A percentile compares a stretch with the other conserved stretches of the same genome.
phyloP scores from a whole-genome alignment of 768 basidiomycete species.

The Lentinula sp. region DNA sequence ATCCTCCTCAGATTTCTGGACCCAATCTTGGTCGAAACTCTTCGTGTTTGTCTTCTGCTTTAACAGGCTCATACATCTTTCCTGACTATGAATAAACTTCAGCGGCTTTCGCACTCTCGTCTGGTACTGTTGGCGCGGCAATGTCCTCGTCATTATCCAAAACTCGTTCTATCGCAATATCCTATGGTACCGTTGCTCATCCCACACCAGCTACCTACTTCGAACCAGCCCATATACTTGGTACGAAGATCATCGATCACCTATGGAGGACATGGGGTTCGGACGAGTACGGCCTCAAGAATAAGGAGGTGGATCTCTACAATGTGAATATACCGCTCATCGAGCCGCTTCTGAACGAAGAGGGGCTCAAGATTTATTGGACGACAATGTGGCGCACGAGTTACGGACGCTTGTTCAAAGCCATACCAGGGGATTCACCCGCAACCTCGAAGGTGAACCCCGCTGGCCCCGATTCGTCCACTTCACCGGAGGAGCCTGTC shows the following conservation, averaged over 20 bases:
- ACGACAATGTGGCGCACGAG: conserved; percentile 82
- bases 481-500: conserved; percentile 12
- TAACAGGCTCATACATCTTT: neutral
- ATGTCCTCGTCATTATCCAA: conserved; percentile 71
- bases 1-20: conserved; percentile 59
- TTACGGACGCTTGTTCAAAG: conserved; percentile 77
- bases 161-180: conserved; percentile 77
- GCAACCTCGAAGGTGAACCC: conserved; percentile 21
- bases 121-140: conserved; percentile 90
- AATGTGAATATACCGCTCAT: conserved; percentile 86
- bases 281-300: conserved; percentile 51
- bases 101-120: conserved; percentile 87
- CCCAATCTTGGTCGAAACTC: conserved; percentile 85
- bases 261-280: conserved; percentile 85
- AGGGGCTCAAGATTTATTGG: conserved; percentile 68
- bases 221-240: conserved; percentile 69
- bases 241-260: conserved; percentile 58
- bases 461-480: conserved; percentile 38
- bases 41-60: conserved; percentile 43
- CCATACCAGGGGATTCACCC: conserved; percentile 19
- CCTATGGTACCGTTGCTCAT: conserved; percentile 74
- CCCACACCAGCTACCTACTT: conserved; percentile 56
- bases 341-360: conserved; percentile 49
- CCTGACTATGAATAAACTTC: conserved; percentile 8
- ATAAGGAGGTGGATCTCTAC: conserved; percentile 74